Base-by-base conservation (phyloP, 306 rosid genomes). In the Cucumis sativus region DNA sequence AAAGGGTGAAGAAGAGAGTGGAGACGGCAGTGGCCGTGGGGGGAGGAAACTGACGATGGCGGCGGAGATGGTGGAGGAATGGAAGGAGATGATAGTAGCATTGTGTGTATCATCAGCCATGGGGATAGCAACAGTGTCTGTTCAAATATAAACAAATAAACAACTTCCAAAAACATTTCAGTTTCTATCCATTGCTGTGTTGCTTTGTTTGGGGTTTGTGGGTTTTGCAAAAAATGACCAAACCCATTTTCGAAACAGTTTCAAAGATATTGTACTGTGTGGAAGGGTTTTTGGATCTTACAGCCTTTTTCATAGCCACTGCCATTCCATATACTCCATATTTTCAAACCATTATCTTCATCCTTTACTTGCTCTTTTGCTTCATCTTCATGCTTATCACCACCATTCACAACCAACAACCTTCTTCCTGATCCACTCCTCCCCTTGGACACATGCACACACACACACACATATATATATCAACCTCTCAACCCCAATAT, bases 381-480 rank as follows among this genome's bases (percentile, higher is more conserved):
- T 89, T 93, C 7, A 8, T 65, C 2, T 37, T 35, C 28, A 9
- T 37, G 51, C 10, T 37, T 16, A 39, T 65, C 72, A 2, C 3
- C 28, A 43, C n/a, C 14, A 65, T 1, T 5, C 56, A 51, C 56
- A 14, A 4, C 6, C 56, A 3, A 28, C 30, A 28, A 28, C 4
- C 9, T 0, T 2, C 68, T 63, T 63, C 69, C 16, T 14, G n/a
- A n/a, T n/a, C 43, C 43, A 7, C 16, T 12, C 1, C 20, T 12
- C 1, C 20, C 21, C 39, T 60, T 12, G 23, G 62, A 57, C 6
- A 57, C 10, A 57, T 28, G n/a, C n/a, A 1, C 30, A 28, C 2
- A 28, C 3, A 0, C 0, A 28, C 3, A 28, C 1, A 1, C 3
- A 28, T 28, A 28, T 28, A 28, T 28, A 28, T 51, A 51, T 51